phyloP scores from a whole-genome alignment of 805 yeast genomes.

The Wickerhamiella kazuoi region DNA sequence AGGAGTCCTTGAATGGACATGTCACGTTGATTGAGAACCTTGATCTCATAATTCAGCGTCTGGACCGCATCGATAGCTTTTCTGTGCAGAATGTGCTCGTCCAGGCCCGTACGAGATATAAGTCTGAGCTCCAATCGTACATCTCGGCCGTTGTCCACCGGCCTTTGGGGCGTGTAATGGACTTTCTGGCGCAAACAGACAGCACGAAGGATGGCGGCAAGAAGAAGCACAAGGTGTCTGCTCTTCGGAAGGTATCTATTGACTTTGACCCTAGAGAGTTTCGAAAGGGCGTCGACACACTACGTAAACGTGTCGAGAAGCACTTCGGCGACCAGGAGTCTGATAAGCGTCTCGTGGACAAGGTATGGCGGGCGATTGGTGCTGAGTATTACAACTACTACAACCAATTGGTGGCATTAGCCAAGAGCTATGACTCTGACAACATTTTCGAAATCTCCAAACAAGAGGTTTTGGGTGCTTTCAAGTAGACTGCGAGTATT shows the following conservation, averaged over 20 bases:
- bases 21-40: constrained; percentile 37
- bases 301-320: constrained; percentile 37
- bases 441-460: constrained; percentile 8
- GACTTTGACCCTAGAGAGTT: constrained; percentile 45
- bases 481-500: not conserved
- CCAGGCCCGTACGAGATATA: constrained; percentile 16
- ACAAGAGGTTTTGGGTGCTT: constrained; percentile 6
- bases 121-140: constrained; percentile 26
- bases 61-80: constrained; percentile 10
- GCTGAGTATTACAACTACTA: constrained; percentile 42
- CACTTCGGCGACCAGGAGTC: constrained; percentile 27
- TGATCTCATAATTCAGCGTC: constrained; percentile 28
- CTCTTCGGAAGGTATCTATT: constrained; percentile 37
- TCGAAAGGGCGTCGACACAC: constrained; percentile 32
- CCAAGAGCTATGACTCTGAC: constrained; percentile 35
- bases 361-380: constrained; percentile 53
- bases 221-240: constrained; percentile 25
- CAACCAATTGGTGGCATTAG: constrained; percentile 34
- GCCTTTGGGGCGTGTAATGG: constrained; percentile 48
- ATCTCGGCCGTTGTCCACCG: constrained; percentile 31
- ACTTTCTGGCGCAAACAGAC: constrained; percentile 43
- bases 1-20: constrained; percentile 25
- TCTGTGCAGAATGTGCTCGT: constrained; percentile 12
- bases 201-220: constrained; percentile 31
- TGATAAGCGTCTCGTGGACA: constrained; percentile 9